phyloP scores from a whole-genome alignment of 371 early-diverging fungal species.

The Dichotomocladium elegans region DNA sequence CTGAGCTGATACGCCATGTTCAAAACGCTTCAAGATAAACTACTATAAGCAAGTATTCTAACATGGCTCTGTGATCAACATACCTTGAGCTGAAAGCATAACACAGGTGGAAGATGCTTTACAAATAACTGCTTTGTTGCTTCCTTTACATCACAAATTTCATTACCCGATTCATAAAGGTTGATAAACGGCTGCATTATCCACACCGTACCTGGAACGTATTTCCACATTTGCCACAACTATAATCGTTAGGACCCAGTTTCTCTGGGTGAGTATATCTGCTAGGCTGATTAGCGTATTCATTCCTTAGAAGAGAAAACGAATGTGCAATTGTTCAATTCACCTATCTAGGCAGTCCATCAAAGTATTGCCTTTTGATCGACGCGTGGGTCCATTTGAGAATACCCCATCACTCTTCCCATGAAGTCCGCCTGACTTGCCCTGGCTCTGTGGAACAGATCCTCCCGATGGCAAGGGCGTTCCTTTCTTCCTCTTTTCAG shows the following conservation, averaged over 20 bases:
- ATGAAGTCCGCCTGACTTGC: conserved; percentile 4
- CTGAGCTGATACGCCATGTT: conserved; percentile 64
- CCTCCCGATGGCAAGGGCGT: conserved; percentile 7
- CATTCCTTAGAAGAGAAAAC: too few relatives aligned
- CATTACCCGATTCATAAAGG: too few relatives aligned
- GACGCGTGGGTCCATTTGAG: conserved; percentile 10
- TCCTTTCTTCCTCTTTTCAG: conserved; percentile 33
- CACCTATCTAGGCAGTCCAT: conserved; percentile 58
- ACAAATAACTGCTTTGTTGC: conserved; percentile 87
- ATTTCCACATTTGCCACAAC: conserved; percentile 69
- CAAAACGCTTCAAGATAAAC: conserved; percentile 75
- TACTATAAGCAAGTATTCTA: too few relatives aligned
- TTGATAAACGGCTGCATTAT: neutral
- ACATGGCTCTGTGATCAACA: too few relatives aligned
- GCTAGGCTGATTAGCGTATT: neutral
- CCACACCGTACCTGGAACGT: conserved; percentile 38
- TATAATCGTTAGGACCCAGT: conserved; percentile 68
- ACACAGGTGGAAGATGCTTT: conserved; percentile 80
- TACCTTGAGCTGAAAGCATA: conserved; percentile 89
- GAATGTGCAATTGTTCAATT: neutral
- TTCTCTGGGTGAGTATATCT: conserved; percentile 76
- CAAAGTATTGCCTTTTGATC: conserved; percentile 32
- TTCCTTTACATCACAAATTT: conserved; percentile 33
- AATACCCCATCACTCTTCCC: conserved; percentile 2
- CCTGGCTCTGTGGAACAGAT: conserved; percentile 12